These are phyloP conservation scores for Petrea volubilis DNA, from an alignment of 257 asterid genomes.

Conservation along the genomic window DNA sequence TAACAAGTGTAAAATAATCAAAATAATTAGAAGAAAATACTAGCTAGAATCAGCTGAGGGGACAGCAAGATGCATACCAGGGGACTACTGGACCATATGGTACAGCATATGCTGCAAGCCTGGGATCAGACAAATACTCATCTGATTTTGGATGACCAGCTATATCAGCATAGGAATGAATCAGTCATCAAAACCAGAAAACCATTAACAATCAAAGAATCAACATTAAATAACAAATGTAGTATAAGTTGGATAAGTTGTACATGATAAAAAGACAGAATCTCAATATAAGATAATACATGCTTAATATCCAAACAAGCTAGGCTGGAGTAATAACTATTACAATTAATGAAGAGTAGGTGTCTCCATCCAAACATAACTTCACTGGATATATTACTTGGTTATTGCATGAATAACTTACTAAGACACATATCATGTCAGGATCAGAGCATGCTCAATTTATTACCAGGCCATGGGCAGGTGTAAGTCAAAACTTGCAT, in stretches of 20 bases:
- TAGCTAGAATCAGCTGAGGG: conserved; percentile 13
- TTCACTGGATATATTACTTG: conserved; percentile 1
- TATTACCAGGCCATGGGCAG: conserved; percentile 97
- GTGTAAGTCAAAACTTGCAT: conserved; percentile 97
- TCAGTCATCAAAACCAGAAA: neutral
- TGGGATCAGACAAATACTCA: conserved; percentile 90
- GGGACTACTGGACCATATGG: conserved; percentile 78
- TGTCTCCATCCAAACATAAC: neutral
- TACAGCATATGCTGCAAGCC: conserved; percentile 98
- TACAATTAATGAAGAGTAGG: neutral
- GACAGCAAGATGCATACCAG: conserved; percentile 45
- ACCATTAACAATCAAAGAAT: neutral
- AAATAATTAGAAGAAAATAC: conserved; percentile 25
- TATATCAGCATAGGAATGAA: conserved; percentile 35
- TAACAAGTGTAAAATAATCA: conserved; percentile 44
- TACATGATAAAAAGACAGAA: conserved; percentile 16
- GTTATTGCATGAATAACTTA: conserved; percentile 5
- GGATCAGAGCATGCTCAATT: conserved; percentile 5
- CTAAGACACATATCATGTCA: neutral
- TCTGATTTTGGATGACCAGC: conserved; percentile 99
- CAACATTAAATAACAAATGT: neutral
- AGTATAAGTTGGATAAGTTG: neutral
- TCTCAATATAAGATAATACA: neutral
- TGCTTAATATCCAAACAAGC: neutral
- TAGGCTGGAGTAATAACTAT: neutral